phyloP scores from a whole-genome alignment of 2,329 filamentous ascomycete species.

The Cercospora zeae-maydis region DNA sequence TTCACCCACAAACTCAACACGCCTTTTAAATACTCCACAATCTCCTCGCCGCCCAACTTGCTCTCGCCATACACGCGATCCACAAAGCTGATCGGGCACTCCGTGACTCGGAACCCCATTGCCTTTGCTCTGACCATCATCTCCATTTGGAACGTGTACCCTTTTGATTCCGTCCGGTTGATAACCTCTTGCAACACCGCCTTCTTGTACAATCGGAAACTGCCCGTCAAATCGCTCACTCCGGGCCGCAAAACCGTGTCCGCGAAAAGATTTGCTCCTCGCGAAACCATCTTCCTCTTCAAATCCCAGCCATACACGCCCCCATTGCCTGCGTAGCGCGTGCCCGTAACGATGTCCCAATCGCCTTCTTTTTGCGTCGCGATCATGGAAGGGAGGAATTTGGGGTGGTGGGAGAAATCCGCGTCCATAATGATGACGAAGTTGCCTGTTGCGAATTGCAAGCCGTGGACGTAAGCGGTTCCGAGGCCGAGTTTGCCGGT shows the following conservation, averaged over 20 bases:
- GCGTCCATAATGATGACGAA: constrained; percentile 99
- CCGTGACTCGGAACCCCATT: constrained; percentile 88
- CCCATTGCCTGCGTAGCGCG: constrained; percentile 78
- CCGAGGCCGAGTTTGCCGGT: constrained; percentile 95
- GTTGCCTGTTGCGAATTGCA: constrained; percentile 87
- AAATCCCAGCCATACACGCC: constrained; percentile 97
- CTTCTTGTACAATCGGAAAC: constrained; percentile 93
- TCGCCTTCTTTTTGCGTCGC: constrained; percentile 69
- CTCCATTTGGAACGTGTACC: constrained; percentile 99
- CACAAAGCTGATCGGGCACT: constrained; percentile 95
- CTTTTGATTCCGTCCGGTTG: constrained; percentile 85
- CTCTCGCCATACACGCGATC: constrained; percentile 93
- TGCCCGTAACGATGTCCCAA: constrained; percentile 97
- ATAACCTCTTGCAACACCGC: constrained; percentile 86
- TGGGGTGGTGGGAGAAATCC: constrained; percentile 98
- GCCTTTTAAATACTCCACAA: constrained; percentile 86
- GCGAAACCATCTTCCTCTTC: constrained; percentile 70
- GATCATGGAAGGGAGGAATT: constrained; percentile 97
- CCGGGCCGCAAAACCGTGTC: constrained; percentile 90
- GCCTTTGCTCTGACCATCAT: constrained; percentile 97
- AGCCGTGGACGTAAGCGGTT: constrained; percentile 91
- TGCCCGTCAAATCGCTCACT: constrained; percentile 92
- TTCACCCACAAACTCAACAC: constrained; percentile 50
- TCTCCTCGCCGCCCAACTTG: constrained; percentile 92
- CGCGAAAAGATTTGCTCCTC: constrained; percentile 90